These are phyloP conservation scores for Camellia japonica DNA, from an alignment of 148 eudicot genomes.

Conservation along the genomic window DNA sequence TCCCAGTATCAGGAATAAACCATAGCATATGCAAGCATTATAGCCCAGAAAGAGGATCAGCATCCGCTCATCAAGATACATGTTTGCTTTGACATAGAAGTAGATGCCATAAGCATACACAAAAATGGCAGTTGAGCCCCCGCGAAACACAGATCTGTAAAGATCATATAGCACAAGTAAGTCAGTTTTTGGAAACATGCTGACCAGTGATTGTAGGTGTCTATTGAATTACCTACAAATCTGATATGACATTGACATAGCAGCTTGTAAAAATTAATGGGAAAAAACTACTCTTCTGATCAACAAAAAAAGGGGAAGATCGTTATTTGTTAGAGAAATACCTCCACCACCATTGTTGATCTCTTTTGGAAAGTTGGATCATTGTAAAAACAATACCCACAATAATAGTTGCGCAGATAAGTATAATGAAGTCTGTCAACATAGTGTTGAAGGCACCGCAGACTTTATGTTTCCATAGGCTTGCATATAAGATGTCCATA, in stretches of 20 bases:
- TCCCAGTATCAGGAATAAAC: background rate
- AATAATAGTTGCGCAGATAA: background rate
- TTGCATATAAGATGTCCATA: slow-evolving; percentile 2
- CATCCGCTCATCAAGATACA: background rate
- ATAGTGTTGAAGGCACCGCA: background rate
- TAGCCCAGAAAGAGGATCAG: background rate
- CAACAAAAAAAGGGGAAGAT: no score
- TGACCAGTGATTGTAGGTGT: no score
- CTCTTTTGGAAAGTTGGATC: no score
- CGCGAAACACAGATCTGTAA: background rate
- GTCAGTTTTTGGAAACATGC: no score
- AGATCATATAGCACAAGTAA: background rate
- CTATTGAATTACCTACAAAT: no score
- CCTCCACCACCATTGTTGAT: background rate
- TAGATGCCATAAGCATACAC: slow-evolving; percentile 4
- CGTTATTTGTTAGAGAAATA: background rate
- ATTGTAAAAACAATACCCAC: background rate
- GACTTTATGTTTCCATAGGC: background rate
- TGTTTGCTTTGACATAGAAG: background rate
- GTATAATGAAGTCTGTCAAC: background rate
- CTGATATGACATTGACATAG: no score
- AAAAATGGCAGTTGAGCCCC: slow-evolving; percentile 11
- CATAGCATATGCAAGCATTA: slow-evolving; percentile 5
- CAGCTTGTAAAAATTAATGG: no score
- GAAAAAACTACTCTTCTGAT: no score